Percentiles rank a stretch among this genome's conserved stretches.
Evolutionary conservation across 805 yeast species (phyloP).

Genomic region (Kazachstania bromeliacearum): DNA sequence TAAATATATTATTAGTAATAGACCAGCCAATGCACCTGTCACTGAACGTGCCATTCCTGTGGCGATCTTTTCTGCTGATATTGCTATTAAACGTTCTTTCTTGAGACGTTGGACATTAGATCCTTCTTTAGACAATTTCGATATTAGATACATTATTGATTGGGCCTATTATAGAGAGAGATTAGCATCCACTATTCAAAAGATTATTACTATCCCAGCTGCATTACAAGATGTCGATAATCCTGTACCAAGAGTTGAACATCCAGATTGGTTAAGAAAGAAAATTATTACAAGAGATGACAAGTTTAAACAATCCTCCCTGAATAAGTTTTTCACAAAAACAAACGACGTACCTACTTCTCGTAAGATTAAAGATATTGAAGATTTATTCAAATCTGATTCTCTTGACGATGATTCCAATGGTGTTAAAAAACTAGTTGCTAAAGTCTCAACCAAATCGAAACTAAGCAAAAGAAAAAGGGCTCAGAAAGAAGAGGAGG

Average conservation of each 20-base stretch:
- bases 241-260: constrained; percentile 90
- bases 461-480: constrained; percentile 26
- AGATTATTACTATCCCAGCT: constrained; percentile 94
- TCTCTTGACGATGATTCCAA: constrained; percentile 15
- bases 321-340: constrained; percentile 47
- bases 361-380: constrained; percentile 54
- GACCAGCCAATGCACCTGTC: constrained; percentile 78
- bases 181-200: constrained; percentile 85
- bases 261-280: constrained; percentile 85
- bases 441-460: constrained; percentile 32
- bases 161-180: constrained; percentile 92
- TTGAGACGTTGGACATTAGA: constrained; percentile 83
- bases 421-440: constrained; percentile 19
- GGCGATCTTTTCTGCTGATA: constrained; percentile 83
- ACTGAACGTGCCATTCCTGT: constrained; percentile 97
- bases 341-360: constrained; percentile 34
- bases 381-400: constrained; percentile 45
- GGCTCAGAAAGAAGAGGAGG: constrained; percentile 35
- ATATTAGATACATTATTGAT: constrained; percentile 81
- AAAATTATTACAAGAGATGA: constrained; percentile 53
- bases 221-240: constrained; percentile 80
- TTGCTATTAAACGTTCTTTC: constrained; percentile 56
- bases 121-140: constrained; percentile 65
- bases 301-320: constrained; percentile 59
- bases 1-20: constrained; percentile 79